Base-by-base conservation (phyloP, 805 yeast species). In the Sungouiozyma intestinalis region DNA sequence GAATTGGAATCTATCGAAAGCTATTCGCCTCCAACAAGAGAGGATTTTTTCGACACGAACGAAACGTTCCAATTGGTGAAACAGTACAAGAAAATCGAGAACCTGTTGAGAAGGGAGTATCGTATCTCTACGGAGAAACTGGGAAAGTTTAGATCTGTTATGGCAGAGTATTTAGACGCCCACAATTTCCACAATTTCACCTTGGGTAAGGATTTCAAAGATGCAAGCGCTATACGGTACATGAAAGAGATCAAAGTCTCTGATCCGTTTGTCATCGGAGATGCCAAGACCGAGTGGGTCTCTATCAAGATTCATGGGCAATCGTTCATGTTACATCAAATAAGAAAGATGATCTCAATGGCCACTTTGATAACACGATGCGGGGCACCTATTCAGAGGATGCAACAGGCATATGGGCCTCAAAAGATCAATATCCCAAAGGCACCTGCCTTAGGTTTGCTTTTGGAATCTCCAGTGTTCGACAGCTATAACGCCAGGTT, bases 301-400 rank as follows among this genome's bases (percentile, higher is more conserved):
- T 85, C 95, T 2, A 81, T 92, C 55, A 88, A 90, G 67, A 85
- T 92, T 50, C 98, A 92, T 62, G 98, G 98, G 6, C 98, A 92
- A 66, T 85, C 96, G 3, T 92, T 92, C 64, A 92, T 92, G 97
- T 72, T 92, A 48, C 97, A 90, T 65, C 98, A 90, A 71, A 92
- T 92, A 57, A 79, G 98, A 60, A 92, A 92, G 60, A 92, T 92
- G 97, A 85, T 92, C 45, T 90, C 96, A 17, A 81, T 90, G 94
- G 95, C 94, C 1, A 76, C 88, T 0, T 69, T 90, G 44, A 77
- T 84, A 15, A 79, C 90, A 17, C 74, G 98, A 57, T 79, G 92
- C 16, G 92, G 95, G 9, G 78, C 88, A 56, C 95, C 97, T 3
- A 57, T 75, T 27, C 73, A 73, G 19, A 76, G 95, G 53, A 84